A percentile compares a stretch with the other conserved stretches of the same genome.
phyloP scores from a whole-genome alignment of 1,284 basidiomycete genomes.

The Microbotryum silenes-acaulis region DNA sequence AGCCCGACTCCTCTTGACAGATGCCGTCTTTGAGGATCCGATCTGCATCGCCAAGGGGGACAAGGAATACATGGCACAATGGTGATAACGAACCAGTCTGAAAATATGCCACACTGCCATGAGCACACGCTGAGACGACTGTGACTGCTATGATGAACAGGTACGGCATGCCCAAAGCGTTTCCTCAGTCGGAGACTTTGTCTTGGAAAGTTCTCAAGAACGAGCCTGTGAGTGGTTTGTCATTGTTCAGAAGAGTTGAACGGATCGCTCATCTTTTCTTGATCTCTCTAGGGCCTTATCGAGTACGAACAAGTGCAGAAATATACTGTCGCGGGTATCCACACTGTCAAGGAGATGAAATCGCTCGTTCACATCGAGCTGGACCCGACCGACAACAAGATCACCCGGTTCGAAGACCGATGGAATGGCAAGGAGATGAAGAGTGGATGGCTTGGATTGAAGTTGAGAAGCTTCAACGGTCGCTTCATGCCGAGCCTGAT shows the following conservation, averaged over 20 bases:
- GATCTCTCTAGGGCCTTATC: not conserved
- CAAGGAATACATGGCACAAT: not conserved
- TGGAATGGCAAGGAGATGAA: conserved; percentile 3
- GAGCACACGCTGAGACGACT: not conserved
- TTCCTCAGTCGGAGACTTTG: conserved; percentile 4
- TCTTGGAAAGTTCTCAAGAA: conserved; percentile 1
- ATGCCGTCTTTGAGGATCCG: conserved; percentile 8
- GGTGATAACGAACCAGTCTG: not conserved
- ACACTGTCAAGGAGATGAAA: not conserved
- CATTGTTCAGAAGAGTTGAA: not conserved
- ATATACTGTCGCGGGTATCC: not conserved
- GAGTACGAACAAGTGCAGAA: conserved; percentile 1
- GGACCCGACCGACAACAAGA: not conserved
- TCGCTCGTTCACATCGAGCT: conserved; percentile 6
- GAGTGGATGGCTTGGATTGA: too few relatives aligned
- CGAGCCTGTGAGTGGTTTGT: not conserved
- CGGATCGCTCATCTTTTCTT: not conserved
- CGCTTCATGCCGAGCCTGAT: too few relatives aligned
- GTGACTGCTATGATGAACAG: not conserved
- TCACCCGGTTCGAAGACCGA: conserved; percentile 1
- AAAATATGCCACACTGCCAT: not conserved
- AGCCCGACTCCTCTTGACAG: not conserved
- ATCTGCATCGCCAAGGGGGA: conserved; percentile 4
- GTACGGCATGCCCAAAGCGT: conserved; percentile 6
- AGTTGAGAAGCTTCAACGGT: too few relatives aligned